Percentiles rank a stretch among this genome's conserved stretches.
These are phyloP conservation scores for Lyophyllum shimeji DNA, from an alignment of 768 basidiomycete genomes.

Conservation along the genomic window DNA sequence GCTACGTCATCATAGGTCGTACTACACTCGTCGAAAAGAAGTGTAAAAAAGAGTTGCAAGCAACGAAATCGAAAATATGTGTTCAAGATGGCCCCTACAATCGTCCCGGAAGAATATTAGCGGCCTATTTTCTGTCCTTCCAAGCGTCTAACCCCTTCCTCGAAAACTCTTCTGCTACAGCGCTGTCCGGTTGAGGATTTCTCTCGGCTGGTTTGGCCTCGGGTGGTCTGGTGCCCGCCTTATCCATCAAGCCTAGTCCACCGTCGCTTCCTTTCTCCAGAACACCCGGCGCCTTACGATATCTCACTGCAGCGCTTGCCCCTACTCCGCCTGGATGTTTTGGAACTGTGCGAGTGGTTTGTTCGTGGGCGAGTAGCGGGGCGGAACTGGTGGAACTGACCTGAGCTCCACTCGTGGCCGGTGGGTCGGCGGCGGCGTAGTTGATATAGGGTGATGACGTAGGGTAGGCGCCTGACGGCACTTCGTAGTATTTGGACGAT, in stretches of 20 bases:
- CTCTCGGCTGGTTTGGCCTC: conserved; percentile 38
- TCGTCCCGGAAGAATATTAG: conserved; percentile 7
- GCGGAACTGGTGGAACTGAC: conserved; percentile 44
- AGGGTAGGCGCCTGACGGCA: conserved; percentile 72
- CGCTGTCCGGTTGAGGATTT: conserved; percentile 47
- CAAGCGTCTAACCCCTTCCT: conserved; percentile 46
- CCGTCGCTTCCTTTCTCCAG: conserved; percentile 45
- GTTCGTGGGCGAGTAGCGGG: conserved; percentile 38
- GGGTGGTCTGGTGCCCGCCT: conserved; percentile 34
- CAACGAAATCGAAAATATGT: conserved; percentile 1
- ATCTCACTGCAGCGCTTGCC: conserved; percentile 46
- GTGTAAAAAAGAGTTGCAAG: not conserved
- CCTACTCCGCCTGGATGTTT: conserved; percentile 45
- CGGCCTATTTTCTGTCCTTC: conserved; percentile 45
- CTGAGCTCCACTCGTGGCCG: conserved; percentile 31
- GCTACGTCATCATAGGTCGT: not conserved
- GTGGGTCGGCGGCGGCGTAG: conserved; percentile 39
- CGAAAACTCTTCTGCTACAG: conserved; percentile 42
- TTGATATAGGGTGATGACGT: conserved; percentile 46
- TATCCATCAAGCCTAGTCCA: conserved; percentile 43
- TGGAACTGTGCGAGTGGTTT: conserved; percentile 40
- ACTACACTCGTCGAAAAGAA: not conserved
- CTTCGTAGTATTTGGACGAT: conserved; percentile 57
- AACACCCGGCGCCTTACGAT: conserved; percentile 42
- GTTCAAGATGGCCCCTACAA: not conserved